These are phyloP conservation scores for Scleroderma bovista DNA, from an alignment of 768 basidiomycete genomes.

Conservation along the genomic window DNA sequence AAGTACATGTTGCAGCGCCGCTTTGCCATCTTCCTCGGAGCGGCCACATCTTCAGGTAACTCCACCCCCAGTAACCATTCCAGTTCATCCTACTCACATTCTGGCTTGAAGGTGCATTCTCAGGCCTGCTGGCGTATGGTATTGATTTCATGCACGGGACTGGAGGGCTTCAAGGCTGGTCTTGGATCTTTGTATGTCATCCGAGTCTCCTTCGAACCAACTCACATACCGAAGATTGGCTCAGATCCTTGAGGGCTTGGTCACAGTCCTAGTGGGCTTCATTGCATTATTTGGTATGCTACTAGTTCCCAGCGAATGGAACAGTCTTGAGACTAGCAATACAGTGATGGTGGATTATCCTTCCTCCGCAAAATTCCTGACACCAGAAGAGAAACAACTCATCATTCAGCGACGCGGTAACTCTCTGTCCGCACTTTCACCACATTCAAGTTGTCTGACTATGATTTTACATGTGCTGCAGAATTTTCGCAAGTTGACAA, in stretches of 20 bases:
- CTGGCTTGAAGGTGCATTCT: slow-evolving; percentile 36
- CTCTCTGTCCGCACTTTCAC: background rate
- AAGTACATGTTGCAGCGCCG: slow-evolving; percentile 49
- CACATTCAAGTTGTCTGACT: background rate
- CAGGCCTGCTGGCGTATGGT: slow-evolving; percentile 47
- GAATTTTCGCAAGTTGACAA: slow-evolving; percentile 47
- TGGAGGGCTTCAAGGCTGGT: slow-evolving; percentile 46
- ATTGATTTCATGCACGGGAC: slow-evolving; percentile 48
- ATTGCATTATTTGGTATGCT: slow-evolving; percentile 44
- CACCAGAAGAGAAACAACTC: slow-evolving; percentile 52
- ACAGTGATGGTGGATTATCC: slow-evolving; percentile 62
- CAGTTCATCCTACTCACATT: background rate
- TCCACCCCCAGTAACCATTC: no score
- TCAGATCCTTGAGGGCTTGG: slow-evolving; percentile 59
- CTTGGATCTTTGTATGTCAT: slow-evolving; percentile 52
- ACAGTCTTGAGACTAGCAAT: background rate
- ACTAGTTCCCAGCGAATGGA: background rate
- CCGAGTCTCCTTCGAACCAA: background rate
- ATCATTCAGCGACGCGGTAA: slow-evolving; percentile 52
- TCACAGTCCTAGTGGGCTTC: slow-evolving; percentile 51
- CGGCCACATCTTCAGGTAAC: slow-evolving; percentile 49
- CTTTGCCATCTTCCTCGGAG: slow-evolving; percentile 55
- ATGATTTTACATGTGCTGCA: slow-evolving; percentile 46
- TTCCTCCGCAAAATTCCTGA: slow-evolving; percentile 51
- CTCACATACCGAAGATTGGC: background rate